phyloP scores from a whole-genome alignment of 1,284 basidiomycete genomes.

The Ceratobasidium sp. region DNA sequence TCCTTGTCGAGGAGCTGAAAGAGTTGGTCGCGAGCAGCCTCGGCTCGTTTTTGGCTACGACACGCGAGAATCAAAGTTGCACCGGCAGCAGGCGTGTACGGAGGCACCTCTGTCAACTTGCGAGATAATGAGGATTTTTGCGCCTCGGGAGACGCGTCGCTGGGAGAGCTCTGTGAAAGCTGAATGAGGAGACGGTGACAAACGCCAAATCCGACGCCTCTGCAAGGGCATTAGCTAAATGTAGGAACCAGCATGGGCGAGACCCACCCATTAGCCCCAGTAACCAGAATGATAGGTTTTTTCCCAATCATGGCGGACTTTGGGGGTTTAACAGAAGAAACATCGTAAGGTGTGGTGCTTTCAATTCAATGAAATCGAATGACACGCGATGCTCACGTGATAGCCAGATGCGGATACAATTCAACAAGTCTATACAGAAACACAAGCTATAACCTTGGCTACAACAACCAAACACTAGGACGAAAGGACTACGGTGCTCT shows the following conservation, averaged over 20 bases:
- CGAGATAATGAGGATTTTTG: constrained; percentile 47
- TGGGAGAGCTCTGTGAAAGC: constrained; percentile 64
- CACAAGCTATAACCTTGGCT: neutral
- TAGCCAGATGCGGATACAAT: constrained; percentile 1
- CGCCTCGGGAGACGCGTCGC: constrained; percentile 63
- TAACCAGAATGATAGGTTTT: constrained; percentile 65
- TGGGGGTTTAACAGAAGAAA: neutral
- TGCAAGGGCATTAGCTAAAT: constrained; percentile 53
- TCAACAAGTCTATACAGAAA: neutral
- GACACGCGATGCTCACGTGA: constrained; percentile 6
- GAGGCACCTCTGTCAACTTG: constrained; percentile 23
- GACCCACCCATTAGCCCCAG: constrained; percentile 73
- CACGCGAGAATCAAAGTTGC: constrained; percentile 88
- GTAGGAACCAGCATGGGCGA: constrained; percentile 26
- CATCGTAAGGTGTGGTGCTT: constrained; percentile 33
- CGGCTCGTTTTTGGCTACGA: constrained; percentile 72
- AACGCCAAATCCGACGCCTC: constrained; percentile 86
- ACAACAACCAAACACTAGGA: neutral
- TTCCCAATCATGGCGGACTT: constrained; percentile 4
- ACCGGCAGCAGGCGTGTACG: constrained; percentile 59
- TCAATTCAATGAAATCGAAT: constrained; percentile 16
- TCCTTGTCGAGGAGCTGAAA: constrained; percentile 66
- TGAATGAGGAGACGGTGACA: constrained; percentile 83
- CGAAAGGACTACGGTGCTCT: constrained; percentile 1
- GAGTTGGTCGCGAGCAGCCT: constrained; percentile 68